Evolutionary conservation across 2,329 filamentous ascomycete species (phyloP).

Genomic region (Arthrinium phaeospermum): DNA sequence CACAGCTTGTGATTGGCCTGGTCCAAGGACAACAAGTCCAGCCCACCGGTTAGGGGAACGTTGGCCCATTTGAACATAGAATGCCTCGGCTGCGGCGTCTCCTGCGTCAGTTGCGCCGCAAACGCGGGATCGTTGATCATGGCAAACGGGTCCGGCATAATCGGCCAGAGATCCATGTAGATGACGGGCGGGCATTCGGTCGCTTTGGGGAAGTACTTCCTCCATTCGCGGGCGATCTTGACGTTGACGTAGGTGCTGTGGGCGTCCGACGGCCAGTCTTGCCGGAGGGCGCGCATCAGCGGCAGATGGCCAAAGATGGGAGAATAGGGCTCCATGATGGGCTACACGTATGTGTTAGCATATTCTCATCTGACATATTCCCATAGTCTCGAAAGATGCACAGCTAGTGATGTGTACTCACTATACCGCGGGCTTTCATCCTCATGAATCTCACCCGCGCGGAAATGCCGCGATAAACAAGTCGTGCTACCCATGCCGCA

Average conservation of each 20-base stretch:
- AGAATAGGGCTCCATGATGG: neutral
- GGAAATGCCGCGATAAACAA: neutral
- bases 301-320: neutral
- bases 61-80: constrained; percentile 22
- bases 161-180: constrained; percentile 42
- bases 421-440: neutral
- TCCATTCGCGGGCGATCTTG: constrained; percentile 25
- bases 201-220: constrained; percentile 33
- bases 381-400: neutral
- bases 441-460: neutral
- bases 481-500: neutral
- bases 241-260: constrained; percentile 29
- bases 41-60: neutral
- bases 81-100: constrained; percentile 37
- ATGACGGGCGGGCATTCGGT: constrained; percentile 34
- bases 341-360: neutral
- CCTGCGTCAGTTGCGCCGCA: constrained; percentile 40
- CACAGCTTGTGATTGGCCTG: constrained; percentile 36
- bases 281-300: neutral
- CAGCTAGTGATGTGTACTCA: neutral
- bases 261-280: constrained; percentile 26
- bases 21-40: neutral
- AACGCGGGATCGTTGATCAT: constrained; percentile 41
- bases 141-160: constrained; percentile 35
- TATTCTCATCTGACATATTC: neutral